These are phyloP conservation scores for Agaricales sp. DNA, from an alignment of 1,284 basidiomycete species.

Conservation along the genomic window DNA sequence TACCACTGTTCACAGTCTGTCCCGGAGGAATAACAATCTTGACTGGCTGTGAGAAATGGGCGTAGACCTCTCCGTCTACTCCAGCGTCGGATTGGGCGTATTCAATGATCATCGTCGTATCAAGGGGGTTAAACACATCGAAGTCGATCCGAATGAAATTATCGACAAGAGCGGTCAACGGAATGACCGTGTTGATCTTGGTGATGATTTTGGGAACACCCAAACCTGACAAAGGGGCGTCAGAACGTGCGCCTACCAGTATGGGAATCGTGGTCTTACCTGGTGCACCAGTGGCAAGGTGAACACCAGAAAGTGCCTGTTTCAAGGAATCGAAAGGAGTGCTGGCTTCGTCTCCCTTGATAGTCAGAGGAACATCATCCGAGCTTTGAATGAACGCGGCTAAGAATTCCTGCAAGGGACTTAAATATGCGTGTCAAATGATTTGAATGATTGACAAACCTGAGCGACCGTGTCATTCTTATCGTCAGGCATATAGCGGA, in stretches of 20 bases:
- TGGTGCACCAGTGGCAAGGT: constrained; percentile 29
- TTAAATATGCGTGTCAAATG: constrained; percentile 4
- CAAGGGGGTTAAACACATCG: constrained; percentile 50
- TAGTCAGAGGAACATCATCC: constrained; percentile 36
- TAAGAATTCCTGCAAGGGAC: constrained; percentile 33
- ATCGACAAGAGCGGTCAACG: constrained; percentile 34
- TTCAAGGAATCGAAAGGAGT: constrained; percentile 56
- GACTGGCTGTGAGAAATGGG: constrained; percentile 40
- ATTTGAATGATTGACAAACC: constrained; percentile 17
- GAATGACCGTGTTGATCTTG: constrained; percentile 43
- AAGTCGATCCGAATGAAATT: constrained; percentile 46
- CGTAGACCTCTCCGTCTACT: constrained; percentile 40
- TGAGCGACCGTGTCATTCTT: constrained; percentile 59
- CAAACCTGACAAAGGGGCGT: constrained; percentile 19
- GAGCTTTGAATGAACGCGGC: constrained; percentile 43
- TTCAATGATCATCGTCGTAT: constrained; percentile 41
- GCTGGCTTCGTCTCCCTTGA: constrained; percentile 48
- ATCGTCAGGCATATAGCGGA: constrained; percentile 57
- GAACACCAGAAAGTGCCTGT: constrained; percentile 46
- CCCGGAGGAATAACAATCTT: constrained; percentile 47
- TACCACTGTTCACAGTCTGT: constrained; percentile 45
- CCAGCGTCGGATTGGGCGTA: constrained; percentile 47
- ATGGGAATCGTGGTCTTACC: not conserved
- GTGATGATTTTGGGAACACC: constrained; percentile 28
- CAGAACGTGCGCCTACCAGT: too few species aligned